Percentiles rank a stretch among this genome's conserved stretches.
Conservation (phyloP, 2,329 filamentous ascomycete species). For the Alternaria hordeiaustralica region DNA sequence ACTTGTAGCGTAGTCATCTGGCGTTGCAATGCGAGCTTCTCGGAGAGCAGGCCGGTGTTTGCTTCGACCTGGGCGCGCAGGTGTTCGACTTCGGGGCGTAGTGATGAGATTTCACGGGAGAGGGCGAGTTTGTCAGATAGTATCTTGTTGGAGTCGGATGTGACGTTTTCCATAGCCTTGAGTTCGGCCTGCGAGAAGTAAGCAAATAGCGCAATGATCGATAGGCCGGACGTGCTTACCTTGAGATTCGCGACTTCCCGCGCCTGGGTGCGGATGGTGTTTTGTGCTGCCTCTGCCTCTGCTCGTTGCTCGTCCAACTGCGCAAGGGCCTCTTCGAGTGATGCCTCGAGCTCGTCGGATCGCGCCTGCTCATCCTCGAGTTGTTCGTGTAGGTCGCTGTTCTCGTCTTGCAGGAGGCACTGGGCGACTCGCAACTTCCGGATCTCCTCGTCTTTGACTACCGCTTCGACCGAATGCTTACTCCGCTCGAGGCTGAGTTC, state of each 20-base stretch:
- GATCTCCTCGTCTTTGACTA: slow-evolving; percentile 76
- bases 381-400: slow-evolving; percentile 69
- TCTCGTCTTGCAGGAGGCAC: slow-evolving; percentile 75
- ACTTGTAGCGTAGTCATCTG: slow-evolving; percentile 79
- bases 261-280: slow-evolving; percentile 59
- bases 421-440: slow-evolving; percentile 71
- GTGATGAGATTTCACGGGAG: slow-evolving; percentile 62
- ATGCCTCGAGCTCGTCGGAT: slow-evolving; percentile 61
- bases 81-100: slow-evolving; percentile 69
- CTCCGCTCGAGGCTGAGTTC: slow-evolving; percentile 74
- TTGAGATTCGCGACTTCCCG: slow-evolving; percentile 64
- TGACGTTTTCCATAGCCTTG: slow-evolving; percentile 69
- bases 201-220: slow-evolving; percentile 40
- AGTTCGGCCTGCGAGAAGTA: slow-evolving; percentile 68
- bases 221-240: slow-evolving; percentile 55
- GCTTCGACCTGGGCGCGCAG: slow-evolving; percentile 63
- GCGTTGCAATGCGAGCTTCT: slow-evolving; percentile 80
- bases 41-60: slow-evolving; percentile 73
- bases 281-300: slow-evolving; percentile 53
- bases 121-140: slow-evolving; percentile 70
- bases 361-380: slow-evolving; percentile 66
- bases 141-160: slow-evolving; percentile 73
- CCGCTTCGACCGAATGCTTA: slow-evolving; percentile 68
- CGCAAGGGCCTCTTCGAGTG: slow-evolving; percentile 56
- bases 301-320: slow-evolving; percentile 57